Conservation (phyloP, 352 stramenopile genomes). For the Phytopythium litorale region DNA sequence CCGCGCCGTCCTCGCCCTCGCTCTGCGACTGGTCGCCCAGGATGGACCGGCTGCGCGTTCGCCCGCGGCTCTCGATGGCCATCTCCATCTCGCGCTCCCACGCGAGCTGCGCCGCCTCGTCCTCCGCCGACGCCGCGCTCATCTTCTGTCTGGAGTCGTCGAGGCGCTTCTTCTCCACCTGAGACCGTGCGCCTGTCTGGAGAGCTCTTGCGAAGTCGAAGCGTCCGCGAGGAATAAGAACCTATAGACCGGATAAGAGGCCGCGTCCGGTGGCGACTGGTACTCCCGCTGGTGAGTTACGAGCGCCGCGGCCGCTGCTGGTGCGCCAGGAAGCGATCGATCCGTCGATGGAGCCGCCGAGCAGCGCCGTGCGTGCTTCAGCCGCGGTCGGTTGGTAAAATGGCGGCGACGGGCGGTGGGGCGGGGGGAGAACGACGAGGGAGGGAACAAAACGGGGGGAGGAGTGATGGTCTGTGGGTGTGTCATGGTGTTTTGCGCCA, state of each 20-base stretch:
- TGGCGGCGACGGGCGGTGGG: not conserved
- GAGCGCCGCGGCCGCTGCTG: not conserved
- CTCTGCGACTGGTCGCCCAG: slow-evolving; percentile 45
- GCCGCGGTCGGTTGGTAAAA: slow-evolving; percentile 7
- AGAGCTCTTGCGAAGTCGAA: not conserved
- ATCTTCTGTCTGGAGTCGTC: not conserved
- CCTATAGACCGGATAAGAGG: not conserved
- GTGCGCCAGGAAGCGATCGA: not conserved
- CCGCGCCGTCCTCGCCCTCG: not conserved
- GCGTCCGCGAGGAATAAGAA: not conserved
- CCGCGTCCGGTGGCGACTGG: no score
- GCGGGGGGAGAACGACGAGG: not conserved
- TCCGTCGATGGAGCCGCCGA: no score
- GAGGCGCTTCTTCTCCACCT: not conserved
- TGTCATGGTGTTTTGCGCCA: not conserved
- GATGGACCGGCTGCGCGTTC: slow-evolving; percentile 78
- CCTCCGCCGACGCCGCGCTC: slow-evolving; percentile 19
- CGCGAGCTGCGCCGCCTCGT: slow-evolving; percentile 38
- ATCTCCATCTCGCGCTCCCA: slow-evolving; percentile 86
- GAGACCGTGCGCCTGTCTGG: not conserved
- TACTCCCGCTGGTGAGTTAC: no score
- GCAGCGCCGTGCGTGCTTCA: not conserved
- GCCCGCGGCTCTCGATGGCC: slow-evolving; percentile 62
- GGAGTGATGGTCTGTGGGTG: slow-evolving; percentile 2
- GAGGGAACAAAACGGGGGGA: not conserved